Evolutionary conservation across 495 filamentous ascomycete genomes (phyloP), one percentile per base, ranked within the genome.

Genomic region (Poronia punctata): DNA sequence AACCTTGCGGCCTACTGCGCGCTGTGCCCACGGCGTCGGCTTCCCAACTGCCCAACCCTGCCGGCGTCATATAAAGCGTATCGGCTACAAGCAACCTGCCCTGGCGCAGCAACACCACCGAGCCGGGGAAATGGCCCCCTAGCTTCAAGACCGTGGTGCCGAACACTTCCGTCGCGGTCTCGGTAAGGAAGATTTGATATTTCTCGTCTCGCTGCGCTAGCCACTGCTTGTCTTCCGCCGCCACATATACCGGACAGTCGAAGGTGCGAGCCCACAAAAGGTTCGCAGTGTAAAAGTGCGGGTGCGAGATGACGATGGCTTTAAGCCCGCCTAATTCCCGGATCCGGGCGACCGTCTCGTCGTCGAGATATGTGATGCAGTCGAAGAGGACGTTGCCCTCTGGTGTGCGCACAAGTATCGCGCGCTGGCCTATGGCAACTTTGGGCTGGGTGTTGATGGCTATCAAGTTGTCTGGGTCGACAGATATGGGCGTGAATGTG

Each of bases 231-330:
- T 89, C 84, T 36, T 83, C 80, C 0, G 42, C 52, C 0, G 78
- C 62, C 0, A 84, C 40, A 37, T 78, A 86, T 0, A 88, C 72
- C 0, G 72, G 73, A 48, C 82, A 86, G 1, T 63, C 41, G 38
- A 90, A 86, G 1, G 56, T 53, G 21, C 61, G 51, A 0, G 79
- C 77, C 84, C 84, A 90, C 27, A 77, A 71, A 0, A 78, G 46
- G 46, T 84, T 76, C 7, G 83, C 80, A 11, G 74, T 74, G 59
- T 84, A 88, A 56, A 80, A 90, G 54, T 90, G 84, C 23, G 84
- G 84, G 56, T 90, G 84, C 0, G 75, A 80, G 48, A 90, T 87
- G 29, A 88, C 76, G 25, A 88, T 87, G 0, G 75, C 83, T n/a
- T 67, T 61, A 3, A 89, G 50, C 0, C 80, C 82, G 30, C 84